phyloP scores from a whole-genome alignment of 345 rosid species.

The Gossypium thurberi region DNA sequence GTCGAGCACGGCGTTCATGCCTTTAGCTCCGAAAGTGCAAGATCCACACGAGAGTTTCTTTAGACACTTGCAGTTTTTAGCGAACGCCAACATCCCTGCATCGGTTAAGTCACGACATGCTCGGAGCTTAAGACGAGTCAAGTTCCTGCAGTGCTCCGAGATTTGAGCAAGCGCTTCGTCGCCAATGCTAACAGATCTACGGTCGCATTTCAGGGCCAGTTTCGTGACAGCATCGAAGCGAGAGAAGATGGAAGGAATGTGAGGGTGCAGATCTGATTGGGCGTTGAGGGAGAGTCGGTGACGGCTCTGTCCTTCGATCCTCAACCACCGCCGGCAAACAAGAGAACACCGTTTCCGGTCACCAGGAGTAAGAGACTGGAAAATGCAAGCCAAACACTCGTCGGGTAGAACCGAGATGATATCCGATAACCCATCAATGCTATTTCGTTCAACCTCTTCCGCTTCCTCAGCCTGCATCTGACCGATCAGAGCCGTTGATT shows the following conservation, averaged over 20 bases:
- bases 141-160: conserved; percentile 58
- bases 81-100: conserved; percentile 56
- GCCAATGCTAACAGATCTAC: conserved; percentile 59
- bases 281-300: conserved; percentile 78
- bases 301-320: conserved; percentile 78
- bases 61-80: conserved; percentile 62
- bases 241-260: conserved; percentile 49
- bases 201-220: conserved; percentile 80
- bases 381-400: conserved; percentile 72
- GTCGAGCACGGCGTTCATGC: conserved; percentile 76
- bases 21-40: conserved; percentile 73
- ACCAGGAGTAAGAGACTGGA: conserved; percentile 51
- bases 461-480: conserved; percentile 32
- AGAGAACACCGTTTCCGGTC: conserved; percentile 67
- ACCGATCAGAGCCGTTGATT: conserved; percentile 12
- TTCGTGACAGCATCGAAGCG: conserved; percentile 84
- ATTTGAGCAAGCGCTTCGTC: conserved; percentile 67
- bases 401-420: conserved; percentile 65
- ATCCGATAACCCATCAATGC: conserved; percentile 26
- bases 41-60: conserved; percentile 84
- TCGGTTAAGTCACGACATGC: conserved; percentile 75
- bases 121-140: conserved; percentile 75
- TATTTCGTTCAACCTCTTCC: neutral
- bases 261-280: conserved; percentile 45
- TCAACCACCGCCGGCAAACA: conserved; percentile 71